Evolutionary conservation across 371 early-diverging fungal genomes (phyloP).

Genomic region (Mortierella sp.): DNA sequence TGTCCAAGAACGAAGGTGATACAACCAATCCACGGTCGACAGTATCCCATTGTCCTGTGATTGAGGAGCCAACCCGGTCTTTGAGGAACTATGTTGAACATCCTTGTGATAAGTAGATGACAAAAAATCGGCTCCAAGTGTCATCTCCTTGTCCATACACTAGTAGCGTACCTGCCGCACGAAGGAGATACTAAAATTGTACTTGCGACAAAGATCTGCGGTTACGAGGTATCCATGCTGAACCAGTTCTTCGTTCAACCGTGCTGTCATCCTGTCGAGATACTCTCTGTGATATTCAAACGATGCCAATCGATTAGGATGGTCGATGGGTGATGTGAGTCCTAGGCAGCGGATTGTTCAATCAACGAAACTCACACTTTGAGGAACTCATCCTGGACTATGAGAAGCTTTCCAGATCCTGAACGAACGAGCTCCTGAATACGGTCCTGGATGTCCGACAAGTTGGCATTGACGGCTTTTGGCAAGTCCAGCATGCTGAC

Average conservation of each 20-base stretch:
- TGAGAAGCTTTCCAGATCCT: conserved; percentile 20
- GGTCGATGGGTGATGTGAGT: background rate
- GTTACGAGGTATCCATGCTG: conserved; percentile 20
- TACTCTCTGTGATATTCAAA: conserved; percentile 19
- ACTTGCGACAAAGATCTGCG: conserved; percentile 24
- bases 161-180: conserved; percentile 31
- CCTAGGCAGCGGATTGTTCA: background rate
- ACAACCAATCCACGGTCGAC: conserved; percentile 35
- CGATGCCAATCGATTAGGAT: background rate
- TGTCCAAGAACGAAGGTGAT: conserved; percentile 26
- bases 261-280: conserved; percentile 14
- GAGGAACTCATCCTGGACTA: conserved; percentile 42
- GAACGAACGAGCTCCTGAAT: conserved; percentile 21
- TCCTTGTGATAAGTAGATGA: background rate
- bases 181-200: conserved; percentile 38
- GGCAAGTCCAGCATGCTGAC: conserved; percentile 43
- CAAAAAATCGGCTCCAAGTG: too few species aligned
- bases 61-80: conserved; percentile 36
- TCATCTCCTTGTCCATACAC: too few species aligned
- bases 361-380: conserved; percentile 12
- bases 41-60: conserved; percentile 44
- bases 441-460: conserved; percentile 33
- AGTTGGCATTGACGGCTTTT: conserved; percentile 30
- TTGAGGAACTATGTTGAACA: conserved; percentile 27
- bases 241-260: conserved; percentile 25